Percentiles rank a stretch among this genome's conserved stretches.
Evolutionary conservation across 2,329 filamentous ascomycete genomes (phyloP).

Genomic region (Scortechinia acanthostroma): DNA sequence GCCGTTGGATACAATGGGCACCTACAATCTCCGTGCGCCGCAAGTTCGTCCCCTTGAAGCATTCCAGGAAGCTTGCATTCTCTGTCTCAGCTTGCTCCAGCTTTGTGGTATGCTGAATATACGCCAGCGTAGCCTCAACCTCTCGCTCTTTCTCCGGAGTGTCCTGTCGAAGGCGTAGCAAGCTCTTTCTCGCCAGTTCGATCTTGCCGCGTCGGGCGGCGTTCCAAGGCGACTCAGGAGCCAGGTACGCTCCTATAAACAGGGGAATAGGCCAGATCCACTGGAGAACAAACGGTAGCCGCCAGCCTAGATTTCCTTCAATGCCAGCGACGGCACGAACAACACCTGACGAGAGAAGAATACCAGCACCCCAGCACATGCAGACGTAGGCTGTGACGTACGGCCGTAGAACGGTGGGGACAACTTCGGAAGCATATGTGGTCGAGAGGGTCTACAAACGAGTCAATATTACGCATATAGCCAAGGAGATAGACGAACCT

Average conservation of each 20-base stretch:
- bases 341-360: neutral
- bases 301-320: conserved; percentile 2
- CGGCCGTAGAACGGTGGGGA: conserved; percentile 3
- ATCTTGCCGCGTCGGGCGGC: neutral
- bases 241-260: neutral
- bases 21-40: conserved; percentile 3
- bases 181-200: neutral
- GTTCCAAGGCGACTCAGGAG: conserved; percentile 3
- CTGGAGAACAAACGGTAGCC: conserved; percentile 3
- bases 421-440: conserved; percentile 3
- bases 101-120: conserved; percentile 3
- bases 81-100: conserved; percentile 2
- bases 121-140: neutral
- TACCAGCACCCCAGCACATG: conserved; percentile 3
- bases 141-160: neutral
- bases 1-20: neutral
- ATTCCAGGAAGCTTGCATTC: conserved; percentile 4
- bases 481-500: too few species aligned
- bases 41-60: neutral
- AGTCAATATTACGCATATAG: too few species aligned
- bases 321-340: too few species aligned
- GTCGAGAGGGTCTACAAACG: too few species aligned
- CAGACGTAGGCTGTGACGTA: conserved; percentile 2
- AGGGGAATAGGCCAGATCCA: conserved; percentile 4
- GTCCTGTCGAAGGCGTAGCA: conserved; percentile 1